A percentile compares a stretch with the other conserved stretches of the same genome.
phyloP scores from a whole-genome alignment of 1,284 basidiomycete species.

The Boletellus deceptivus region DNA sequence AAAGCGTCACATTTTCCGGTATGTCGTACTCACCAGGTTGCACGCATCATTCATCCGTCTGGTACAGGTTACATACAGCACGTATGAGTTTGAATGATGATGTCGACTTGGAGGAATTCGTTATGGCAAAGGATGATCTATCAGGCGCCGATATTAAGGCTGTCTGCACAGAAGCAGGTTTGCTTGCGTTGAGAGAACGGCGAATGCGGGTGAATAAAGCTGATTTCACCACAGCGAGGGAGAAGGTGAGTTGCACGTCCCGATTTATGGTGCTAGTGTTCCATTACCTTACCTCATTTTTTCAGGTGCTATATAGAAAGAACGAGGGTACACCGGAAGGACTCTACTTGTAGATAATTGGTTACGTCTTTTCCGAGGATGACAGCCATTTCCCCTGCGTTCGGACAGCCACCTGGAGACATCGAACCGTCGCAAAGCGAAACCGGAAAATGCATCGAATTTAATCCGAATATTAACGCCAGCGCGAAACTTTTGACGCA shows the following conservation, averaged over 20 bases:
- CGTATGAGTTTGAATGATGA: constrained; percentile 93
- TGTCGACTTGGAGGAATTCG: constrained; percentile 95
- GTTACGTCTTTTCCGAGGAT: constrained; percentile 6
- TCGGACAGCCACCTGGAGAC: not conserved
- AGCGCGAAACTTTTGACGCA: not conserved
- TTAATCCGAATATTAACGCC: not conserved
- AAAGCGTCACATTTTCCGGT: constrained; percentile 97
- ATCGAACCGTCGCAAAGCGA: not conserved
- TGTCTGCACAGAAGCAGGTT: constrained; percentile 94
- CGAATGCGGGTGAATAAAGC: constrained; percentile 96
- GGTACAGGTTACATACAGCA: constrained; percentile 81
- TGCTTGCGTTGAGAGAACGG: constrained; percentile 91
- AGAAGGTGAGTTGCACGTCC: constrained; percentile 61
- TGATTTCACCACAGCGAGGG: constrained; percentile 84
- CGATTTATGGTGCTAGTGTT: constrained; percentile 10
- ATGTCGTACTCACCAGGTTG: constrained; percentile 12
- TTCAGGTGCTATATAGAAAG: constrained; percentile 85
- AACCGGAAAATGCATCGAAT: not conserved
- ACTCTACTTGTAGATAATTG: constrained; percentile 59
- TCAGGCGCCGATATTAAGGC: constrained; percentile 99
- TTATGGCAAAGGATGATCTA: constrained; percentile 95
- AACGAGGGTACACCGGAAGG: constrained; percentile 91
- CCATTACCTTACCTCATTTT: constrained; percentile 4
- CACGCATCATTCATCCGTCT: constrained; percentile 4
- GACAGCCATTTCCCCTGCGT: not conserved